Evolutionary conservation across 768 basidiomycete genomes (phyloP).

Genomic region (Asterophora parasitica): DNA sequence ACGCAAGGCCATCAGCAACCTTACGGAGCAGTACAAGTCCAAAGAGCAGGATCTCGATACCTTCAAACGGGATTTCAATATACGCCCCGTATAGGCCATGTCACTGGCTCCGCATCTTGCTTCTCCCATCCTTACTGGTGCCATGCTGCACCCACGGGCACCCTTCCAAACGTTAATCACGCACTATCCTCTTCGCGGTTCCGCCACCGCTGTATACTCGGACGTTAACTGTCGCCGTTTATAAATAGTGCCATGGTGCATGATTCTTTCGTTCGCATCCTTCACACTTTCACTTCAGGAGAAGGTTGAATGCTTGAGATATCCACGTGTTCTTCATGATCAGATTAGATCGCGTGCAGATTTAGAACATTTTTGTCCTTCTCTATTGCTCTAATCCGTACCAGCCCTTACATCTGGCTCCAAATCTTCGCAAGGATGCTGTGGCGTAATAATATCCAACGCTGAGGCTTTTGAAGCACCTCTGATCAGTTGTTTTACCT

Average conservation of each 20-base stretch:
- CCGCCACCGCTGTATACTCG: conserved; percentile 1
- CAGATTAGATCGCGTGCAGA: neutral
- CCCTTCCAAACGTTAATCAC: neutral
- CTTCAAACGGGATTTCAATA: conserved; percentile 75
- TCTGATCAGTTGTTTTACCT: neutral
- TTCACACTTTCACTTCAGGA: neutral
- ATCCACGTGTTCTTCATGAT: neutral
- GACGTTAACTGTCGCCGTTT: conserved; percentile 1
- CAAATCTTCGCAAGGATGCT: neutral
- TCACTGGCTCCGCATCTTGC: neutral
- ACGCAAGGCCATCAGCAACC: conserved; percentile 66
- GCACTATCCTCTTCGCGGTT: conserved; percentile 1
- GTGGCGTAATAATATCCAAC: neutral
- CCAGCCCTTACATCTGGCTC: neutral
- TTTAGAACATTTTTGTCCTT: neutral
- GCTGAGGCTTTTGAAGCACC: neutral
- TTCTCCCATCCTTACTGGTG: neutral
- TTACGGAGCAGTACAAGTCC: conserved; percentile 83
- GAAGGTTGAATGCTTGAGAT: neutral
- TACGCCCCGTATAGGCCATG: conserved; percentile 46
- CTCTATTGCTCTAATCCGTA: too few species aligned
- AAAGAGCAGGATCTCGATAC: conserved; percentile 81
- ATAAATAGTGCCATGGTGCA: neutral
- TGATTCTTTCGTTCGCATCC: too few species aligned
- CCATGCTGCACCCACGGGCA: neutral